Percentiles rank a stretch among this genome's conserved stretches.
Evolutionary conservation across 2,329 filamentous ascomycete species (phyloP).

Genomic region (Penicillium palitans): DNA sequence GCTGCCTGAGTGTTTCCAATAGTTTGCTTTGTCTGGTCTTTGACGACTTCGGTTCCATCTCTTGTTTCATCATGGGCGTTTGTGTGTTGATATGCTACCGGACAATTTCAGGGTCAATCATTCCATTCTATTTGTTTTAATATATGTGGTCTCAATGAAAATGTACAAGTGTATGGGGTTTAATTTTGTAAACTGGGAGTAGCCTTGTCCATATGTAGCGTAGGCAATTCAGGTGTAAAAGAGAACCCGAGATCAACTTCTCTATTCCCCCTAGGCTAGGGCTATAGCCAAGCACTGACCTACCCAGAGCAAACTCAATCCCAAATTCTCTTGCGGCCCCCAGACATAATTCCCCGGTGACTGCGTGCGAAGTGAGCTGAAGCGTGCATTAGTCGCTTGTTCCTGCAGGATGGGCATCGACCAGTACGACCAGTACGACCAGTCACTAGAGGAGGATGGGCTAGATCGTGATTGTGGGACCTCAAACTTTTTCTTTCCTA

Average conservation of each 20-base stretch:
- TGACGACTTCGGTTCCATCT: not conserved
- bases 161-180: not conserved
- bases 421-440: slow-evolving; percentile 20
- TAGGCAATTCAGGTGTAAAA: not conserved
- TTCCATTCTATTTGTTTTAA: slow-evolving; percentile 18
- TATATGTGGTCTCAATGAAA: slow-evolving; percentile 8
- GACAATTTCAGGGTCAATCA: slow-evolving; percentile 19
- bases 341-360: not conserved
- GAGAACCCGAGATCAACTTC: not conserved
- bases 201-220: not conserved
- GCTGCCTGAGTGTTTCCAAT: slow-evolving; percentile 25
- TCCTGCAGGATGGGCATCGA: slow-evolving; percentile 31
- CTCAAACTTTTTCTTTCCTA: not conserved
- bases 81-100: slow-evolving; percentile 19
- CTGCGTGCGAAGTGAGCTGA: slow-evolving; percentile 25
- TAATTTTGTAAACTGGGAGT: not conserved
- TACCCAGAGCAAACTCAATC: not conserved
- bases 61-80: slow-evolving; percentile 28
- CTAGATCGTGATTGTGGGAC: slow-evolving; percentile 22
- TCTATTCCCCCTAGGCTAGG: not conserved
- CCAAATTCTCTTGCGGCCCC: not conserved
- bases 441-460: slow-evolving; percentile 2
- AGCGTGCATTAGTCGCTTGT: slow-evolving; percentile 33
- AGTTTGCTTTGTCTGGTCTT: not conserved
- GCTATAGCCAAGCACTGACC: not conserved